Evolutionary conservation across 2,329 filamentous ascomycete species (phyloP).

Genomic region (Epichloe hybrida): DNA sequence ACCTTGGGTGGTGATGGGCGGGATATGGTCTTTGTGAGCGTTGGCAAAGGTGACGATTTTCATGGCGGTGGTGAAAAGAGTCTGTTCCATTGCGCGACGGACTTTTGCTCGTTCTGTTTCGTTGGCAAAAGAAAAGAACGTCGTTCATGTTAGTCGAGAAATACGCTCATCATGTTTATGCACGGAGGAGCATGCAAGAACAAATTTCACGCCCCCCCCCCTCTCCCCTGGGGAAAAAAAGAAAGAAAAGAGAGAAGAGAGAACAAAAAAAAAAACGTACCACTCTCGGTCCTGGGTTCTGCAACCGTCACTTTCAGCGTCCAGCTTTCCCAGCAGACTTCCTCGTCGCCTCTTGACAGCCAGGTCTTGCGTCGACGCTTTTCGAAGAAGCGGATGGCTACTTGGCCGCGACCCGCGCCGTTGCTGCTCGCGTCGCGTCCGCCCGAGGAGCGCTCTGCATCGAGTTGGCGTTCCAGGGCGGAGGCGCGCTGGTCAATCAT

Average conservation of each 20-base stretch:
- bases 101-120: slow-evolving; percentile 69
- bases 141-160: no score
- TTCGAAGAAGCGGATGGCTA: slow-evolving; percentile 89
- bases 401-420: slow-evolving; percentile 39
- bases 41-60: slow-evolving; percentile 85
- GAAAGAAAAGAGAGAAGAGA: not conserved
- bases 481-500: slow-evolving; percentile 81
- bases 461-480: slow-evolving; percentile 65
- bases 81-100: slow-evolving; percentile 80
- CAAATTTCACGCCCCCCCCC: fast-evolving
- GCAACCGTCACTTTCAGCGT: slow-evolving; percentile 86
- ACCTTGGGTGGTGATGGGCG: slow-evolving; percentile 86
- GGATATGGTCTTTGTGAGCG: slow-evolving; percentile 86
- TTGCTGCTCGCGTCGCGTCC: slow-evolving; percentile 6
- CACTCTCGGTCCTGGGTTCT: slow-evolving; percentile 75
- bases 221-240: no score
- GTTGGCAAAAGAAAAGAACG: not conserved
- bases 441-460: slow-evolving; percentile 36
- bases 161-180: no score
- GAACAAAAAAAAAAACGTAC: slow-evolving; percentile 34
- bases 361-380: slow-evolving; percentile 74
- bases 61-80: slow-evolving; percentile 72
- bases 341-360: slow-evolving; percentile 71
- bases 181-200: no score
- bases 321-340: slow-evolving; percentile 96